These are phyloP conservation scores for Phytophthora cajani DNA, from an alignment of 352 stramenopile genomes.

Conservation along the genomic window DNA sequence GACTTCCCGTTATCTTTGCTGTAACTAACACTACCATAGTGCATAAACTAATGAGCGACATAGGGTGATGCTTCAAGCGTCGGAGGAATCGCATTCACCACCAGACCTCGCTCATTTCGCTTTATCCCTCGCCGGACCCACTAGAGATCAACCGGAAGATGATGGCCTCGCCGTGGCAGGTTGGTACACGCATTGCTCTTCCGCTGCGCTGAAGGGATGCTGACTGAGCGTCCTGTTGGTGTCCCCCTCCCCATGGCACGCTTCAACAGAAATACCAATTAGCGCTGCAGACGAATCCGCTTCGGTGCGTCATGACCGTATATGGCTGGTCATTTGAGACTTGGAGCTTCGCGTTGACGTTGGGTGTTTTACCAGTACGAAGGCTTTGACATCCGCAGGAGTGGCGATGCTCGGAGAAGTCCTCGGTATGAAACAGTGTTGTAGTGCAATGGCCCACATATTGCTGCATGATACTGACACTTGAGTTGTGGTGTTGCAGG, in stretches of 20 bases:
- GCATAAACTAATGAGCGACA: slow-evolving; percentile 11
- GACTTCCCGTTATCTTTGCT: neutral
- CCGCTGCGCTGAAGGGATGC: neutral
- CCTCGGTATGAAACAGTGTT: slow-evolving; percentile 43
- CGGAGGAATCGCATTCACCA: slow-evolving; percentile 17
- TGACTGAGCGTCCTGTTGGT: neutral
- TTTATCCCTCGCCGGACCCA: slow-evolving; percentile 3
- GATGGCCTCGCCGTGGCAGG: slow-evolving; percentile 46
- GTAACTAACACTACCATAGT: neutral
- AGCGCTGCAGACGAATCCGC: slow-evolving; percentile 54
- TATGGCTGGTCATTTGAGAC: too few relatives aligned
- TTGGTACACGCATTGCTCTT: slow-evolving; percentile 8
- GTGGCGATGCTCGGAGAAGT: slow-evolving; percentile 75
- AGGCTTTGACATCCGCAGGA: slow-evolving; percentile 64
- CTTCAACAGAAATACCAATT: slow-evolving; percentile 65
- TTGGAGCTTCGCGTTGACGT: neutral
- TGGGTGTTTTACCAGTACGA: slow-evolving; percentile 51
- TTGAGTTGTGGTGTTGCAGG: slow-evolving; percentile 32
- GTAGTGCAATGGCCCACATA: neutral
- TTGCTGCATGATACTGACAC: slow-evolving; percentile 3
- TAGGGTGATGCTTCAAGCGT: slow-evolving; percentile 25
- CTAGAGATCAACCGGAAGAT: slow-evolving; percentile 12
- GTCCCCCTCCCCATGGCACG: too few relatives aligned
- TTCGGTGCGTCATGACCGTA: slow-evolving; percentile 39
- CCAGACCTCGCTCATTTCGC: slow-evolving; percentile 14